A percentile compares a stretch with the other conserved stretches of the same genome.
Conservation (phyloP, 257 asterid genomes). For the Solanum pennellii region DNA sequence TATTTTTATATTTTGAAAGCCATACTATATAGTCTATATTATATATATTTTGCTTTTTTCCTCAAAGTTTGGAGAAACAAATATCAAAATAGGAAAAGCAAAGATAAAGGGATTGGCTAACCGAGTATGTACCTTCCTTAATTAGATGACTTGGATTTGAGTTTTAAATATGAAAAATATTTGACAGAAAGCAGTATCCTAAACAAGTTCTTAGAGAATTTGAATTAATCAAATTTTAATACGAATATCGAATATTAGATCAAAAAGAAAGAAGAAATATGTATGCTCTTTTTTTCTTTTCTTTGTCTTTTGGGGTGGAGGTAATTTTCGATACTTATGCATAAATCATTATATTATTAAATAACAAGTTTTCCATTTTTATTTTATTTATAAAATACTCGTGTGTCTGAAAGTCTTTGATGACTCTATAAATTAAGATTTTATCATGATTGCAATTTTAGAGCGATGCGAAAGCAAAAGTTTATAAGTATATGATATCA, state of each 20-base stretch:
- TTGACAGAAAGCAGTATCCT: rapidly evolving
- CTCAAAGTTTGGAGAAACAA: neutral
- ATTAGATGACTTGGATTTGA: rapidly evolving
- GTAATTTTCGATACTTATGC: no score
- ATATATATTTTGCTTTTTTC: neutral
- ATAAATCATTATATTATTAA: no score
- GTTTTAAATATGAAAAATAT: no score
- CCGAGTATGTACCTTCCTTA: neutral
- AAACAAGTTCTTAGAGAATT: rapidly evolving
- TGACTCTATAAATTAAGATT: no score
- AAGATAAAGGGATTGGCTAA: neutral
- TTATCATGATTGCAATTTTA: neutral
- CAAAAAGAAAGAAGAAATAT: no score
- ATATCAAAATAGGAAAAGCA: neutral
- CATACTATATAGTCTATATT: no score
- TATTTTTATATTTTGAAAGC: neutral
- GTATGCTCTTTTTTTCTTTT: neutral
- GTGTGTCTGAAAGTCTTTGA: neutral
- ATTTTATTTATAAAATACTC: no score
- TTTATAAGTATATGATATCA: neutral
- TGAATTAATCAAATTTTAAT: neutral
- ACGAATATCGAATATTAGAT: rapidly evolving
- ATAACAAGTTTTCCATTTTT: no score
- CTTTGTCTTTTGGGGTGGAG: neutral
- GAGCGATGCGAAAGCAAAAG: neutral